phyloP scores from a whole-genome alignment of 2,329 filamentous ascomycete species.

The Tolypocladium paradoxum region DNA sequence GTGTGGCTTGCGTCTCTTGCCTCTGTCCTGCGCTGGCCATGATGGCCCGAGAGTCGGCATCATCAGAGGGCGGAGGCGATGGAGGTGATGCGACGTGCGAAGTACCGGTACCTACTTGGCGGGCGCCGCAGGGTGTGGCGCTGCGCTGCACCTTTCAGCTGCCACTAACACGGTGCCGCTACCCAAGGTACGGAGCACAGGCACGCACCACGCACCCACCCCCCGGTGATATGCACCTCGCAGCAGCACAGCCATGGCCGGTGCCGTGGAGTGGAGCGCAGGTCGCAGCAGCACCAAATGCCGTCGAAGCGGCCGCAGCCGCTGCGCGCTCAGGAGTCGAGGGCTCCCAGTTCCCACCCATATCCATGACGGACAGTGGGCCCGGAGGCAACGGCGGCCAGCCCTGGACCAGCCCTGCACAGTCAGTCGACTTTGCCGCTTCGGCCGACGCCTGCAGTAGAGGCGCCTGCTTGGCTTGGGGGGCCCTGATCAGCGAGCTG shows the following conservation, averaged over 20 bases:
- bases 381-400: background rate
- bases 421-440: background rate
- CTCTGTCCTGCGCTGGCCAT: background rate
- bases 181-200: background rate
- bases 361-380: background rate
- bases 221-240: constrained; percentile 1
- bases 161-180: background rate
- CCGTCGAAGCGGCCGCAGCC: background rate
- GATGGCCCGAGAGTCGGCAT: background rate
- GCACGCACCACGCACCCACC: background rate
- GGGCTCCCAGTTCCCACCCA: too few relatives aligned
- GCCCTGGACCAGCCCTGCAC: background rate
- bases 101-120: background rate
- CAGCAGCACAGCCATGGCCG: constrained; percentile 4
- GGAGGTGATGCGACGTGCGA: background rate
- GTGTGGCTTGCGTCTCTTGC: background rate
- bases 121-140: constrained; percentile 1
- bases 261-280: background rate
- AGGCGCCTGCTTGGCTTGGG: background rate
- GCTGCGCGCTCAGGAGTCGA: background rate
- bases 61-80: background rate
- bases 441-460: background rate
- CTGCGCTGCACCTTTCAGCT: constrained; percentile 5
- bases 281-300: constrained; percentile 3
- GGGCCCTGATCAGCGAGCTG: background rate